Evolutionary conservation across 2,329 filamentous ascomycete genomes (phyloP).

Genomic region (Diaporthe eres): DNA sequence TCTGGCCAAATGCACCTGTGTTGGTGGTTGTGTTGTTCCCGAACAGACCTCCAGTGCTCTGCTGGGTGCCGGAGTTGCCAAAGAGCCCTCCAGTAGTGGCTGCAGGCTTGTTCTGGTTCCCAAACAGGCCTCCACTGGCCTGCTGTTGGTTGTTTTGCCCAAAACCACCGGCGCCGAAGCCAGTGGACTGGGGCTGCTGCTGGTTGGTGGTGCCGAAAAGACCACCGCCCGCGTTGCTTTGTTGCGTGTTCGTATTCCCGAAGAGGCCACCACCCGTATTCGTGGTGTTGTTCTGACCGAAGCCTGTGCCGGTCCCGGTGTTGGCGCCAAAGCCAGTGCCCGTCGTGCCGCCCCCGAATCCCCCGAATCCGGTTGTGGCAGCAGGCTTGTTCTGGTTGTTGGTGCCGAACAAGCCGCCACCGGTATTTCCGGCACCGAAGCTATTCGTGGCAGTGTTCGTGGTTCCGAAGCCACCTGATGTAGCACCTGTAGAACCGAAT

Average conservation of each 20-base stretch:
- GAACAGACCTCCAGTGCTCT: slow-evolving; percentile 51
- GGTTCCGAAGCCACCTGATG: slow-evolving; percentile 49
- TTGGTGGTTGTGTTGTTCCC: slow-evolving; percentile 51
- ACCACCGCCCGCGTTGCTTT: slow-evolving; percentile 53
- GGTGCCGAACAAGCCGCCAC: slow-evolving; percentile 50
- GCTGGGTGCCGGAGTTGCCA: slow-evolving; percentile 46
- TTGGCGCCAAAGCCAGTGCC: slow-evolving; percentile 52
- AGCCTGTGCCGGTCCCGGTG: slow-evolving; percentile 48
- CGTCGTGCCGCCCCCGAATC: slow-evolving; percentile 43
- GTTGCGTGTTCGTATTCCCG: slow-evolving; percentile 49
- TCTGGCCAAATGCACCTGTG: slow-evolving; percentile 46
- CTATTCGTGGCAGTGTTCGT: slow-evolving; percentile 42
- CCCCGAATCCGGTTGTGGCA: slow-evolving; percentile 39
- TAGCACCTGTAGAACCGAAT: slow-evolving; percentile 54
- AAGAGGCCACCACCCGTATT: slow-evolving; percentile 50
- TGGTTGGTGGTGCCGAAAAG: slow-evolving; percentile 38
- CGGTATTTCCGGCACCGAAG: slow-evolving; percentile 43
- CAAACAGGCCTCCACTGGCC: slow-evolving; percentile 41
- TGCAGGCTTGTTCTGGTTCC: slow-evolving; percentile 39
- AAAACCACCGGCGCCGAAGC: slow-evolving; percentile 53
- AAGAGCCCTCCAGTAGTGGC: slow-evolving; percentile 48
- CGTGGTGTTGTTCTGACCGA: slow-evolving; percentile 54
- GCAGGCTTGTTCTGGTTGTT: slow-evolving; percentile 45
- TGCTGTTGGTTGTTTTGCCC: slow-evolving; percentile 58
- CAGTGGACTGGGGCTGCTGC: slow-evolving; percentile 59